Percentiles rank a stretch among this genome's conserved stretches.
Evolutionary conservation across 306 rosid genomes (phyloP).

Genomic region (Ceratonia siliqua): DNA sequence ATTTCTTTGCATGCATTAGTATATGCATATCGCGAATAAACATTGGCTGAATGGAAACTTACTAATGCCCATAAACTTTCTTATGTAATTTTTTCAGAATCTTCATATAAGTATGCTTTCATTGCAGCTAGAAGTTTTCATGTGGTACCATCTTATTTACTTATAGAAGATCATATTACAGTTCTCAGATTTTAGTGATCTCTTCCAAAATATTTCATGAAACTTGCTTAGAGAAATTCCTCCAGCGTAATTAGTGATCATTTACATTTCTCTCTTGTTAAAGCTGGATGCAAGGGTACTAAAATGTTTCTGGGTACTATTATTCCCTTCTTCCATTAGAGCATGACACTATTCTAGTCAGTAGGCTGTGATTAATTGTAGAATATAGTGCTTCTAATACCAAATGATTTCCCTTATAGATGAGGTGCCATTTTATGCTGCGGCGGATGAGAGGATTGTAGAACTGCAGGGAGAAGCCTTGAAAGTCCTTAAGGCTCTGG

Average conservation of each 20-base stretch:
- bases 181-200: background rate
- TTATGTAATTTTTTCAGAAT: background rate
- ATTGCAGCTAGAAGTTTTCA: background rate
- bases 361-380: slow-evolving; percentile 12
- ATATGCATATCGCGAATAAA: background rate
- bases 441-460: slow-evolving; percentile 79
- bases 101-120: background rate
- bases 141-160: background rate
- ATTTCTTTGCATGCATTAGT: background rate
- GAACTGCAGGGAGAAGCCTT: slow-evolving; percentile 90
- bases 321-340: background rate
- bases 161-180: background rate
- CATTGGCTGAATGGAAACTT: background rate
- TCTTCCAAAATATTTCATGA: background rate
- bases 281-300: background rate
- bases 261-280: slow-evolving; percentile 12
- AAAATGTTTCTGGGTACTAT: background rate
- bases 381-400: slow-evolving; percentile 23
- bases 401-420: slow-evolving; percentile 53
- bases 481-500: slow-evolving; percentile 82
- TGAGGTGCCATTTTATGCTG: slow-evolving; percentile 66
- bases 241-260: background rate
- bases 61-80: background rate
- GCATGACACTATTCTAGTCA: background rate
- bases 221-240: background rate